phyloP scores from a whole-genome alignment of 495 filamentous ascomycete genomes.

The Choiromyces venosus region DNA sequence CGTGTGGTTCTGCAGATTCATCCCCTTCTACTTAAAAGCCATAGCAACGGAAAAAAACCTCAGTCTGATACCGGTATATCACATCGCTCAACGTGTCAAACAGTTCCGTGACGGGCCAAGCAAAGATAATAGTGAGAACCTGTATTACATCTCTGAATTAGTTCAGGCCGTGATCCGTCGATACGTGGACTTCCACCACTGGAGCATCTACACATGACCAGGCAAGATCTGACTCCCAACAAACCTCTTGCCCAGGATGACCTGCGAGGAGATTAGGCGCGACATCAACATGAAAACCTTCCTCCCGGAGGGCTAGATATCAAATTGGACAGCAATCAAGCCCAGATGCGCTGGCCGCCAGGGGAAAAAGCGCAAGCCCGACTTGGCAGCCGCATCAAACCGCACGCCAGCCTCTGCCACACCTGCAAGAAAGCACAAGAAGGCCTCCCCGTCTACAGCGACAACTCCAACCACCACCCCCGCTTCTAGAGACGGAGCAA shows the following conservation, averaged over 20 bases:
- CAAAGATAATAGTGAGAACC: slow-evolving; percentile 54
- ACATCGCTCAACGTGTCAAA: slow-evolving; percentile 92
- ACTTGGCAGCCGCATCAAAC: slow-evolving; percentile 37
- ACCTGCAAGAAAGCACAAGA: slow-evolving; percentile 41
- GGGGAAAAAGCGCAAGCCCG: slow-evolving; percentile 50
- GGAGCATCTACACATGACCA: slow-evolving; percentile 69
- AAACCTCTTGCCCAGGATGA: slow-evolving; percentile 67
- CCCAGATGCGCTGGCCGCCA: slow-evolving; percentile 18
- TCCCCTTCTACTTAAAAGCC: slow-evolving; percentile 78
- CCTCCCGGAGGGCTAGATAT: slow-evolving; percentile 73
- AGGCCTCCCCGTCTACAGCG: slow-evolving; percentile 3
- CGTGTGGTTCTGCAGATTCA: slow-evolving; percentile 53
- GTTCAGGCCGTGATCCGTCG: slow-evolving; percentile 73
- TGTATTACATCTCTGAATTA: slow-evolving; percentile 86
- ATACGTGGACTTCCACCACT: slow-evolving; percentile 71
- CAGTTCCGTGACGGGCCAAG: slow-evolving; percentile 74
- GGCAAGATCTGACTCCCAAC: slow-evolving; percentile 73
- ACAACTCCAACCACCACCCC: slow-evolving; percentile 8
- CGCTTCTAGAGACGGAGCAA: slow-evolving; percentile 16
- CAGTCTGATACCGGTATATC: slow-evolving; percentile 79
- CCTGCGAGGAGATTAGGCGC: slow-evolving; percentile 71
- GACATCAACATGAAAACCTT: slow-evolving; percentile 77
- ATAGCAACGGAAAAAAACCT: slow-evolving; percentile 86
- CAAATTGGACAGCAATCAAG: slow-evolving; percentile 51
- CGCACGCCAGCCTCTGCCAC: slow-evolving; percentile 45